These are phyloP conservation scores for Saccharomyces hybrid DNA, from an alignment of 1,139 yeast genomes.

Conservation along the genomic window DNA sequence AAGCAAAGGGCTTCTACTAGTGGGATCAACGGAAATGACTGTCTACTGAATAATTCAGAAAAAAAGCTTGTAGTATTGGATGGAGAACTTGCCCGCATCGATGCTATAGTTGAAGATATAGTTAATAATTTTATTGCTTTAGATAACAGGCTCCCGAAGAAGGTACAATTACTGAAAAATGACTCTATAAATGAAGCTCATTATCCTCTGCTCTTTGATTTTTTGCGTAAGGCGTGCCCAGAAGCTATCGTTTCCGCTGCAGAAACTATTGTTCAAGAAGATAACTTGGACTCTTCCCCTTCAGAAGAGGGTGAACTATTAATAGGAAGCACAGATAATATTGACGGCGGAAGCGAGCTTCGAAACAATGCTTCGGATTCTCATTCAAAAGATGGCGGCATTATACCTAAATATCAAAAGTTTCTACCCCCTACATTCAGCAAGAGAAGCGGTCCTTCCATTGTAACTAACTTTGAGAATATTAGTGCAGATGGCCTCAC, in stretches of 20 bases:
- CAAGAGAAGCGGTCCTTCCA: background rate
- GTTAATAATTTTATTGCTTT: background rate
- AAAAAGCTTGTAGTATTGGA: constrained; percentile 1
- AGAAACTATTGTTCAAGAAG: background rate
- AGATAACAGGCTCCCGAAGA: constrained; percentile 14
- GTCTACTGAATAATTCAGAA: constrained; percentile 4
- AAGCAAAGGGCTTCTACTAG: constrained; percentile 11
- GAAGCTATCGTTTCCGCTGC: background rate
- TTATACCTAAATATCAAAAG: background rate
- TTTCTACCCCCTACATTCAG: background rate
- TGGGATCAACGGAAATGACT: constrained; percentile 3
- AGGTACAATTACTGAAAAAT: constrained; percentile 13
- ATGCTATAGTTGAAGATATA: background rate
- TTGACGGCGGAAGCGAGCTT: background rate
- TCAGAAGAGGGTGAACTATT: background rate
- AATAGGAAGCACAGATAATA: background rate
- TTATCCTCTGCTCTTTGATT: constrained; percentile 21
- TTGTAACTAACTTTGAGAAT: background rate
- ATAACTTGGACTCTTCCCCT: background rate
- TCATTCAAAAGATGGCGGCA: background rate
- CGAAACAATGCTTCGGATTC: background rate
- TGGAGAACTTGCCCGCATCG: background rate
- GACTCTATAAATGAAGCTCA: constrained; percentile 20
- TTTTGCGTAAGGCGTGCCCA: constrained; percentile 12
- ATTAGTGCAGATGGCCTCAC: background rate